Conservation (phyloP, 2,329 filamentous ascomycete species). For the Penicillium sclerotigenum region DNA sequence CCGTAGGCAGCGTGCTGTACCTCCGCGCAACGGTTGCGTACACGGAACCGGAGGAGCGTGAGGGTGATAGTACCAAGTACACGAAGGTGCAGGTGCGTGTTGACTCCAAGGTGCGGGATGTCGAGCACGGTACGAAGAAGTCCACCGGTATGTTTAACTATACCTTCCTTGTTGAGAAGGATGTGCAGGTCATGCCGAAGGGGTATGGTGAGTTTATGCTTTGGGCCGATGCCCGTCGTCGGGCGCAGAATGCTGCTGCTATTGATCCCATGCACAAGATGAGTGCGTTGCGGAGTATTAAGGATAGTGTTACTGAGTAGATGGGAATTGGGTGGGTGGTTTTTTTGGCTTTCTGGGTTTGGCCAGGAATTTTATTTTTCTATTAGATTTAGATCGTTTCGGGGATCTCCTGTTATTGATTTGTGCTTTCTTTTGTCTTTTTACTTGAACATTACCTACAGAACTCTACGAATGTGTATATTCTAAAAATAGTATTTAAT, state of each 20-base stretch:
- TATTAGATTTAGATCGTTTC: background rate
- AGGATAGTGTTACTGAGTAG: conserved; percentile 42
- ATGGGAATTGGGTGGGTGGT: background rate
- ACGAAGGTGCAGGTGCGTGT: conserved; percentile 68
- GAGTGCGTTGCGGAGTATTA: conserved; percentile 33
- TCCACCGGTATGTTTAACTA: conserved; percentile 75
- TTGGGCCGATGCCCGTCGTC: conserved; percentile 59
- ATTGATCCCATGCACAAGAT: conserved; percentile 37
- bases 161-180: conserved; percentile 64
- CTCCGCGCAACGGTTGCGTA: conserved; percentile 70
- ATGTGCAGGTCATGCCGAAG: conserved; percentile 64
- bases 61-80: conserved; percentile 48
- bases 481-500: background rate
- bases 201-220: conserved; percentile 64
- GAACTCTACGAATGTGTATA: background rate
- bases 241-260: conserved; percentile 53
- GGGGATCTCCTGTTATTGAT: background rate
- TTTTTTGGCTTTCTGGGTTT: background rate
- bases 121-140: conserved; percentile 65
- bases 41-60: conserved; percentile 58
- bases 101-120: conserved; percentile 68
- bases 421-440: background rate
- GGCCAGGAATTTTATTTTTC: background rate
- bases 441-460: background rate
- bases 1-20: conserved; percentile 71